Evolutionary conservation across 75 land plant species (phyloP), one percentile per base, ranked within the genome.

Genomic region (Adiantum capillusveneris): DNA sequence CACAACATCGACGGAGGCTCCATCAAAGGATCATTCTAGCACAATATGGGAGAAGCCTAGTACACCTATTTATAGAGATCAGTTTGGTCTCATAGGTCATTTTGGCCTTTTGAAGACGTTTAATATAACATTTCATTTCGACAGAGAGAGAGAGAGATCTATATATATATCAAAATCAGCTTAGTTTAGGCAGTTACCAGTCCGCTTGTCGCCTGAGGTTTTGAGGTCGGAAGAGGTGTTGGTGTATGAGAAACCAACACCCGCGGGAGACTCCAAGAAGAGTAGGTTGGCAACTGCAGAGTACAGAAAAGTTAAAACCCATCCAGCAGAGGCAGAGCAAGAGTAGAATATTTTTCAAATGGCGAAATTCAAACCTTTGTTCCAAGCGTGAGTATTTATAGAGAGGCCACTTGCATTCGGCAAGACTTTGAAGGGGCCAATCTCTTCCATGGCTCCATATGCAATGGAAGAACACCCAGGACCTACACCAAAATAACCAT

Each of bases 391-490:
- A 0, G 62, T 58, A 67, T 88, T 92, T 9, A 50, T 11, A 66
- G 31, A 80, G 24, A 88, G 83, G 0, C 84, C 81, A 34, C 34
- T 74, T 48, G 84, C 97, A 67, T 84, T 83, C 2, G 79, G 59
- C 26, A 66, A 46, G 50, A 85, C 78, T 7, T 64, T 73, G 30
- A 85, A 85, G 14, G 97, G 88, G 3, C 97, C 97, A 24, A 85
- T 56, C 64, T 92, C 97, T 31, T 82, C 81, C 29, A 79, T 67
- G 19, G 84, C 89, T 39, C 97, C 97, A 69, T 80, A 80, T 17
- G 85, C 97, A 44, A 92, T 44, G 14, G 97, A 92, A 1, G 97
- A 92, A 56, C 97, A 92, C 0, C 97, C 97, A 13, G 94, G 97
- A 0, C 97, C 97, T 44, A 60, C 41, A 42, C 7, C 37, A 34